Base-by-base conservation (phyloP, 73 alveolate genomes). In the Paramecium biaurelia region DNA sequence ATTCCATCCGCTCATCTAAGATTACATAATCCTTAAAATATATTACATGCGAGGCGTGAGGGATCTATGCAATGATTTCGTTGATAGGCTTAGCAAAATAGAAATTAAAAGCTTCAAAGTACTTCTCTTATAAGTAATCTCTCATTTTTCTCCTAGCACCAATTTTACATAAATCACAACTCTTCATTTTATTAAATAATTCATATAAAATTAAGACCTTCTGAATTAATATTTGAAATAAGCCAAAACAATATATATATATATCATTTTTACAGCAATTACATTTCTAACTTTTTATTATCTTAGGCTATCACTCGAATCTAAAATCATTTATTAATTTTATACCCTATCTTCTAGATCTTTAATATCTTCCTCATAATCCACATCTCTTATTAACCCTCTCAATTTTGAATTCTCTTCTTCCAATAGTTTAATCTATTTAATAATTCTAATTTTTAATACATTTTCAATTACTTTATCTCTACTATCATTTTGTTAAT, bases 41-140 rank as follows among this genome's bases (percentile, higher is more conserved):
- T 43, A 79, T 79, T 47, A 79, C 90, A 79, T 79, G 90, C 28
- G 41, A 10, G 63, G 74, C 72, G 28, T 79, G 45, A 79, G 90
- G 90, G 5, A 79, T 63, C 74, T 79, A 45, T 12, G 90, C 90
- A 2, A 79, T 43, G 4, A 79, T 23, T 79, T 79, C 90, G 20
- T 79, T 79, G 2, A 79, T 47, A 12, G 90, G 90, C 24, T 79
- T 79, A 5, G 90, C 90, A 79, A 79, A 79, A 53, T 79, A 79
- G 72, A 79, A 79, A 34, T 79, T 79, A 79, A 79, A 79, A 12
- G 90, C 90, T 45, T 79, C 90, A 79, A 42, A 79, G 34, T 79
- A 79, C 6, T 79, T 79, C 56, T 43, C 72, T 2, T 79, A 30
- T 7, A 79, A 30, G n/a, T 43, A 23, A 2, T 12, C 24, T 12